A percentile compares a stretch with the other conserved stretches of the same genome.
Conservation (phyloP, 2,329 filamentous ascomycete species). For the Paecilomyces fulvus region DNA sequence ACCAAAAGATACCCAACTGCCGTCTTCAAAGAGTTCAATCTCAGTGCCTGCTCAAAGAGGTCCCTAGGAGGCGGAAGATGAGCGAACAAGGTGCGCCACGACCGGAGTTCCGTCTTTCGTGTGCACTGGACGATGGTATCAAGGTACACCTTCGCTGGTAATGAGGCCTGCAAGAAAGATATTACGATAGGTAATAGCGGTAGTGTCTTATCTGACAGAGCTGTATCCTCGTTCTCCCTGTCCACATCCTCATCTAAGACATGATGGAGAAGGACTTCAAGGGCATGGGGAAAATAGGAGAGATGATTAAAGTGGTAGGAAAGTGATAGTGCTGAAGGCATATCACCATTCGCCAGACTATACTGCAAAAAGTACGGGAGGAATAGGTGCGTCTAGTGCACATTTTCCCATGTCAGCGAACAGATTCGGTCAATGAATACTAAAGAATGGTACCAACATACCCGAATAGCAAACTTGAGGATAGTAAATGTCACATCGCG, state of each 20-base stretch:
- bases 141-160: constrained; percentile 64
- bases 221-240: constrained; percentile 29
- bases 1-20: constrained; percentile 95
- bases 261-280: constrained; percentile 86
- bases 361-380: constrained; percentile 78
- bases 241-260: constrained; percentile 94
- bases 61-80: constrained; percentile 85
- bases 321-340: constrained; percentile 70
- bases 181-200: constrained; percentile 43
- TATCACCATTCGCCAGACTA: constrained; percentile 66
- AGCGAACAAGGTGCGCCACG: constrained; percentile 87
- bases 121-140: constrained; percentile 96
- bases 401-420: neutral
- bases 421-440: constrained; percentile 3
- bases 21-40: constrained; percentile 80
- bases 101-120: constrained; percentile 89
- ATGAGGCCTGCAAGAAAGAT: constrained; percentile 61
- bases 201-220: constrained; percentile 16
- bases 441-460: constrained; percentile 40
- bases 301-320: constrained; percentile 79
- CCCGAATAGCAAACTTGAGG: constrained; percentile 78
- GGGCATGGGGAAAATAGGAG: constrained; percentile 84
- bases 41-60: constrained; percentile 85
- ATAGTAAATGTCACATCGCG: constrained; percentile 86
- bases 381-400: constrained; percentile 78